phyloP scores from a whole-genome alignment of 1,139 yeast species.

The Hansenula anomala region DNA sequence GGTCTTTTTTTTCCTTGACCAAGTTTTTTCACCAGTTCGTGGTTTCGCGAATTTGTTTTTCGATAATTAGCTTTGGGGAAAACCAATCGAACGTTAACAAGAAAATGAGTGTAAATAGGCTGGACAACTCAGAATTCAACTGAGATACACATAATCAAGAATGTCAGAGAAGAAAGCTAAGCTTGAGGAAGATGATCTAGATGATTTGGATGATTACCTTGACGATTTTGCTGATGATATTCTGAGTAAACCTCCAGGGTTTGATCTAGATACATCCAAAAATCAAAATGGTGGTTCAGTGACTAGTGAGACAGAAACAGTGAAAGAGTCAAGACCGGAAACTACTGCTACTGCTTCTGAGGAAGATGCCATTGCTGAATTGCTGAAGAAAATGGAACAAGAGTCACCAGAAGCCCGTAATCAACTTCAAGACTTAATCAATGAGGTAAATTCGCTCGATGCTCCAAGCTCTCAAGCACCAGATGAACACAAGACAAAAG shows the following conservation, averaged over 20 bases:
- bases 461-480: constrained; percentile 16
- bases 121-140: too few relatives aligned
- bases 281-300: constrained; percentile 4
- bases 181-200: constrained; percentile 50
- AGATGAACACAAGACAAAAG: constrained; percentile 19
- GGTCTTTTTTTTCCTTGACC: too few relatives aligned
- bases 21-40: too few relatives aligned
- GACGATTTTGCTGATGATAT: constrained; percentile 79
- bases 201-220: constrained; percentile 69
- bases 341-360: background rate
- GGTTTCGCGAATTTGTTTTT: too few relatives aligned
- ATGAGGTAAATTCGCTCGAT: constrained; percentile 38
- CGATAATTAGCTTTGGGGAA: too few relatives aligned
- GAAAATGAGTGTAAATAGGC: too few relatives aligned
- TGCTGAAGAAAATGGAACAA: constrained; percentile 52
- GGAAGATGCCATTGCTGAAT: constrained; percentile 26
- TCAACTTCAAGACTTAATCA: constrained; percentile 49
- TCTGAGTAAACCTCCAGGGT: constrained; percentile 44
- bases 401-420: constrained; percentile 57
- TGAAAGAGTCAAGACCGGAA: background rate
- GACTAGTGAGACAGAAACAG: constrained; percentile 4
- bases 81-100: too few relatives aligned
- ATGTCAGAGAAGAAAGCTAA: background rate
- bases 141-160: too few relatives aligned
- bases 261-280: constrained; percentile 5